Evolutionary conservation across 2,329 filamentous ascomycete genomes (phyloP), one percentile per base, ranked within the genome.

Genomic region (Myriosclerotinia duriaeana): DNA sequence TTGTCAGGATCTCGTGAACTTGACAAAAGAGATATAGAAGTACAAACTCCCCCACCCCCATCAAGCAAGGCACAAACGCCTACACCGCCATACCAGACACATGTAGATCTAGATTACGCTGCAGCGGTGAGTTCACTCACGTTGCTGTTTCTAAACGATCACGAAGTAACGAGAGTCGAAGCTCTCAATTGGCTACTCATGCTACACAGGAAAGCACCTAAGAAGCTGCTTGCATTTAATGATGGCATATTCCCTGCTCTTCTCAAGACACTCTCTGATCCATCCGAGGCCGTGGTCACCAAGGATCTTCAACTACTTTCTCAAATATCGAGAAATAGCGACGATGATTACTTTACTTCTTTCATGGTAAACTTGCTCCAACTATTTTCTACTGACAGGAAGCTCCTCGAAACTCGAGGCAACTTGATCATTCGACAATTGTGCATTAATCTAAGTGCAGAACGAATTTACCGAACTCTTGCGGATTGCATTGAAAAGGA

Each of bases 341-440:
- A 98, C 74, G 95, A 99, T 75, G 92, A 93, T 71, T 98, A 98
- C 78, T 99, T 99, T 76, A 90, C 92, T 1, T 96, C 94, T 34
- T 99, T 99, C 77, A 99, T 99, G 95, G 90, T 97, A 68, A 96
- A 96, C 75, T 82, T 99, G 12, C 81, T 99, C 53, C 95, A 97
- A 76, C 85, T 99, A 1, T 99, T 99, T 76, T 96, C 92, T 53
- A 98, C 95, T 0, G 95, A 99, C 76, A 86, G 95, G 42, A 90
- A 92, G 72, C 82, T 99, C 34, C 83, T 99, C 8, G 95, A 99
- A 79, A 95, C 91, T 2, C 84, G 95, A 66, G 95, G 96, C 11
- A 99, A 99, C 75, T 82, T 99, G 46, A 99, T 99, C 69, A 98
- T 99, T 71, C 86, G 96, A 66, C 94, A 99, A 77, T 83, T 99